A percentile compares a stretch with the other conserved stretches of the same genome.
Conservation (phyloP, 306 rosid species). For the Pterocarpus santalinus region DNA sequence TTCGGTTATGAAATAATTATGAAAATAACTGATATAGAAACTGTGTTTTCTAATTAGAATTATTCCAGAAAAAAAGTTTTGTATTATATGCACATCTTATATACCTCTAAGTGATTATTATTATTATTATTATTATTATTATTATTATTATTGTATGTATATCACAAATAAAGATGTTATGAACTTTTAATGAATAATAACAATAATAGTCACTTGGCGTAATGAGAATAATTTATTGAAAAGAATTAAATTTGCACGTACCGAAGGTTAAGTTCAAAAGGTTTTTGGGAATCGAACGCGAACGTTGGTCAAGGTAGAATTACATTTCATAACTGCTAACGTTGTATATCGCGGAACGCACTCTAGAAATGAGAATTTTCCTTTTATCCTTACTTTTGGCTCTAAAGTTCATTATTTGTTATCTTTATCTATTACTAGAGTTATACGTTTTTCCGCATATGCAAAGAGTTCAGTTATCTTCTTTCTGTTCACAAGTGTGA, state of each 20-base stretch:
- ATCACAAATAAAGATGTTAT: too few species aligned
- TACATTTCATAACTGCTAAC: conserved; percentile 23
- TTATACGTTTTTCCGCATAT: conserved; percentile 49
- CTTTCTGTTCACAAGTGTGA: neutral
- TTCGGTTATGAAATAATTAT: too few species aligned
- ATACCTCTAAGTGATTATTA: too few species aligned
- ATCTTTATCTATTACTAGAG: conserved; percentile 32
- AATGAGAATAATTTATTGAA: conserved; percentile 1
- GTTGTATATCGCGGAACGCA: neutral
- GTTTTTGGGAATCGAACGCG: neutral
- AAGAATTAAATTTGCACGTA: neutral
- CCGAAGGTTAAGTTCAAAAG: conserved; percentile 10
- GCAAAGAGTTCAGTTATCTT: conserved; percentile 35
- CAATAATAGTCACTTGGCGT: neutral
- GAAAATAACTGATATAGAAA: too few species aligned
- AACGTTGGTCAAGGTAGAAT: neutral
- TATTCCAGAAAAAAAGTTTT: too few species aligned
- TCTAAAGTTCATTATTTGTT: conserved; percentile 8
- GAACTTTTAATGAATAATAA: too few species aligned
- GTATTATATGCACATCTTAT: too few species aligned
- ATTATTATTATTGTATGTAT: too few species aligned
- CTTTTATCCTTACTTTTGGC: conserved; percentile 14
- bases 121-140: too few species aligned
- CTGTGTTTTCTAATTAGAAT: too few species aligned
- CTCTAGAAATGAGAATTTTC: conserved; percentile 28